A percentile compares a stretch with the other conserved stretches of the same genome.
These are phyloP conservation scores for Alternaria sp. DNA, from an alignment of 2,329 filamentous ascomycete genomes.

Conservation along the genomic window DNA sequence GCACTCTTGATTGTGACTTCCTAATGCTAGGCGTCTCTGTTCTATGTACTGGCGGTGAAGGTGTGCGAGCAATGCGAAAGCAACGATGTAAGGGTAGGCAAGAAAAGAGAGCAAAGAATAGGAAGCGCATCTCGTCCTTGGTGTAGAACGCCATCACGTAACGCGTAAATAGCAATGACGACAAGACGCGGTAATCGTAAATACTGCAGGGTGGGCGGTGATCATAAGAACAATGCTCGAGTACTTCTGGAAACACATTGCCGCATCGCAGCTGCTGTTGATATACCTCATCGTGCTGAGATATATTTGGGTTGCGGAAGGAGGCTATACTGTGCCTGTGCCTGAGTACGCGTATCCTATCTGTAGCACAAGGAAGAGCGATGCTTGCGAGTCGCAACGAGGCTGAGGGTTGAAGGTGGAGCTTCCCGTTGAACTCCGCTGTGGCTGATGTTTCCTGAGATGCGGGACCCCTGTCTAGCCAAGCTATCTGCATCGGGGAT, in stretches of 20 bases:
- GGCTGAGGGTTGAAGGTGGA: slow-evolving; percentile 14
- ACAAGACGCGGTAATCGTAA: slow-evolving; percentile 29
- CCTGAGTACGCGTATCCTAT: neutral
- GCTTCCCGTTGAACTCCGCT: slow-evolving; percentile 22
- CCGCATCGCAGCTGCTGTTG: neutral
- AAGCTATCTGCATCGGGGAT: slow-evolving; percentile 15
- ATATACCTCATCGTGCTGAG: neutral
- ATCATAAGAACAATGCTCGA: slow-evolving; percentile 9
- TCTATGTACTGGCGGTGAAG: slow-evolving; percentile 3
- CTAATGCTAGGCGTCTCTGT: neutral
- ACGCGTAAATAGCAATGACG: slow-evolving; percentile 25
- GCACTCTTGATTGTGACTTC: neutral
- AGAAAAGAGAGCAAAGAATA: slow-evolving; percentile 36
- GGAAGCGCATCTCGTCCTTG: slow-evolving; percentile 30
- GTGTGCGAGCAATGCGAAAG: slow-evolving; percentile 12
- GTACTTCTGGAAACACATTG: neutral
- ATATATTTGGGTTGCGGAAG: neutral
- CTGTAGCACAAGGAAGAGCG: neutral
- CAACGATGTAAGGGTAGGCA: slow-evolving; percentile 34
- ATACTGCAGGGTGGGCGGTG: slow-evolving; percentile 13
- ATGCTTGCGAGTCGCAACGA: slow-evolving; percentile 8
- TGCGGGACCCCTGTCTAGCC: slow-evolving; percentile 24
- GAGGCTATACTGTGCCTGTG: slow-evolving; percentile 5
- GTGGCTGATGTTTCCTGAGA: slow-evolving; percentile 6
- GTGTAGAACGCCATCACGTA: slow-evolving; percentile 26